Evolutionary conservation across 2,329 filamentous ascomycete genomes (phyloP), one percentile per base, ranked within the genome.

Genomic region (Chaetomiaceae sp.): DNA sequence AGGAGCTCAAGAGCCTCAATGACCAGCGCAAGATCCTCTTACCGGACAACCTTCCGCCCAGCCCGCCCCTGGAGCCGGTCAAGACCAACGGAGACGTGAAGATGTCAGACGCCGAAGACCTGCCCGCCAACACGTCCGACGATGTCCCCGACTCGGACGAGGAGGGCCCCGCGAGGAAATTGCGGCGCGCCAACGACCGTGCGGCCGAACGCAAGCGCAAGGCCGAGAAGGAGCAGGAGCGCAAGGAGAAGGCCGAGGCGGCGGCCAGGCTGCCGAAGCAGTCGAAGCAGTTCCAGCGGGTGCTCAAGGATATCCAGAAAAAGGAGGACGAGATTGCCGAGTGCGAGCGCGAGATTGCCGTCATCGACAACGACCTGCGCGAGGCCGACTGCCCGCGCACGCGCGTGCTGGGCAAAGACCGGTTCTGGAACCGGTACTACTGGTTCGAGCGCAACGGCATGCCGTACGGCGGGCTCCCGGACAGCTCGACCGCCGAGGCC

Each of bases 391-490:
- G 91, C 58, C 88, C 90, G 29, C 84, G 93, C 51, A 95, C 90
- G 15, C 83, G 88, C 52, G 82, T 91, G 15, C 74, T 98, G 20
- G 93, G 93, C 50, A 91, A 93, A 64, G 93, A 98, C 67, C 82
- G 93, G 36, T 98, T 95, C 73, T 95, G 91, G 82, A 97, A 98
- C 66, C 81, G 91, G 44, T 98, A 97, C 67, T 97, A 94, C 73
- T 98, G 93, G 91, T 96, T 97, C 64, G 93, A 98, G 68, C 84
- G 91, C 52, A 98, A 97, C 60, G 93, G 90, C 19, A 97, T 97
- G 90, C 93, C 93, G 0, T 95, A 91, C 60, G 88, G 78, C 26
- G 93, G 93, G 4, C 74, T 96, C 45, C 90, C 90, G 0, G 80
- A 78, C 54, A 95, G 88, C 65, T 96, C 90, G 14, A 97, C 91